Evolutionary conservation across 352 stramenopile species (phyloP).

Genomic region (Thraustochytrium striatum): DNA sequence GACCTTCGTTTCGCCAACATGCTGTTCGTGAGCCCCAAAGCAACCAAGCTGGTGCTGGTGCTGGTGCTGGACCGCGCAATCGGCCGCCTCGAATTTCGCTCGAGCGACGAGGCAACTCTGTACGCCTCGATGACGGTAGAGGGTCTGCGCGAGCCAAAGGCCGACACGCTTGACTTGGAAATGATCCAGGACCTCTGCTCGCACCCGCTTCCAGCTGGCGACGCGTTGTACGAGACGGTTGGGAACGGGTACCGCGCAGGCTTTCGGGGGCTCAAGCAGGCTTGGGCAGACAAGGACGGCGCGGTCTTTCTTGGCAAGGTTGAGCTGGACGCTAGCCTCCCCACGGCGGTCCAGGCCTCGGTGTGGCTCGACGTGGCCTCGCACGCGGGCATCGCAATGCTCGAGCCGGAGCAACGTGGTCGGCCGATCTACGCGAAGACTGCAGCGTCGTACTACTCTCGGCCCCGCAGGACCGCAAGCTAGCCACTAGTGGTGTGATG

Average conservation of each 20-base stretch:
- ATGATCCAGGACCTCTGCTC: not conserved
- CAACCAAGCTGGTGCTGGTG: not conserved
- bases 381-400: not conserved
- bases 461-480: not conserved
- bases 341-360: not conserved
- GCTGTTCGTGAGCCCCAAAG: slow-evolving; percentile 1
- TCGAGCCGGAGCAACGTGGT: not conserved
- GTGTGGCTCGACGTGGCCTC: slow-evolving; percentile 19
- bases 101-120: not conserved
- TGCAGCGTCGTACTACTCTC: not conserved
- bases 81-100: not conserved
- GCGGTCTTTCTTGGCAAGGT: not conserved
- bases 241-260: slow-evolving; percentile 8
- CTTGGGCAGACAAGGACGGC: not conserved
- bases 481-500: not conserved
- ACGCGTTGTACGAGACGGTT: not conserved
- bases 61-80: not conserved
- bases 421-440: not conserved
- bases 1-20: slow-evolving; percentile 26
- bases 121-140: not conserved
- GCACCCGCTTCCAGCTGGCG: not conserved
- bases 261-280: not conserved
- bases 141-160: no score
- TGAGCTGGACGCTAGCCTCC: not conserved
- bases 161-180: not conserved